A percentile compares a stretch with the other conserved stretches of the same genome.
These are phyloP conservation scores for Cronartium quercuum DNA, from an alignment of 1,284 basidiomycete genomes.

Conservation along the genomic window DNA sequence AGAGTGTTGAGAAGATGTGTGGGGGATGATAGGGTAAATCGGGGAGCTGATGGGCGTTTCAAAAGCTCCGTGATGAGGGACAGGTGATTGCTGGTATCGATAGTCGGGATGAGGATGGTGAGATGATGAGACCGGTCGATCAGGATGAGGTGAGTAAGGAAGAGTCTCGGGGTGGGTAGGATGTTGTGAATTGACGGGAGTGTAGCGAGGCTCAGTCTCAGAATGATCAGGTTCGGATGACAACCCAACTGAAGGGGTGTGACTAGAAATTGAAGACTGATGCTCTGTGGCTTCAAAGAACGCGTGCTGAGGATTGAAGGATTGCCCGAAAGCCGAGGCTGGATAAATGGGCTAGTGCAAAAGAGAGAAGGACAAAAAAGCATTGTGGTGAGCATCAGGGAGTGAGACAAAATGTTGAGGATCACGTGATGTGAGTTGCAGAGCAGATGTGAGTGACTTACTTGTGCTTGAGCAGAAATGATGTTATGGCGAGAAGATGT, in stretches of 20 bases:
- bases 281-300: not conserved
- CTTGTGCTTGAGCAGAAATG: too few species aligned
- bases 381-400: too few species aligned
- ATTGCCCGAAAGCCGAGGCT: not conserved
- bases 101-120: not conserved
- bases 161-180: not conserved
- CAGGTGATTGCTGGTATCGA: not conserved
- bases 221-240: too few species aligned
- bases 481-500: not conserved
- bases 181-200: not conserved
- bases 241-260: too few species aligned
- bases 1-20: conserved; percentile 2
- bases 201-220: not conserved
- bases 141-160: not conserved
- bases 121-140: not conserved
- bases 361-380: too few species aligned
- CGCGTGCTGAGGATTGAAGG: not conserved
- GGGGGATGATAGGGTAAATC: conserved; percentile 1
- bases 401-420: not conserved
- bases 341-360: not conserved
- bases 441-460: too few species aligned
- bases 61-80: not conserved
- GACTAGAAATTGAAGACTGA: not conserved
- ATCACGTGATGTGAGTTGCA: too few species aligned
- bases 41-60: not conserved